Percentiles rank a stretch among this genome's conserved stretches.
These are phyloP conservation scores for Populus hybrid DNA, from an alignment of 441 rosid genomes.

Conservation along the genomic window DNA sequence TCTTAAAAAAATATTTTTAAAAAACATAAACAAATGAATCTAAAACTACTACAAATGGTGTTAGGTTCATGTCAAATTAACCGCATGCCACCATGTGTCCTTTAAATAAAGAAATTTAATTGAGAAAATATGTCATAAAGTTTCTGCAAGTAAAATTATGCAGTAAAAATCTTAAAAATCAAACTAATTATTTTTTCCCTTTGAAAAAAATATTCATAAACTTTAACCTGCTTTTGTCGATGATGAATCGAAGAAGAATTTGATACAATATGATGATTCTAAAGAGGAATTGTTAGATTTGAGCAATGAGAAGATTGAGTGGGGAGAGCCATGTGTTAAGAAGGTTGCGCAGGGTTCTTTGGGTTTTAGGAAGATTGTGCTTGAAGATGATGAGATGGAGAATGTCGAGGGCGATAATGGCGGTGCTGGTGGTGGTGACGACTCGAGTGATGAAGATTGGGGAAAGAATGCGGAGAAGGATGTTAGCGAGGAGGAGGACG, in stretches of 20 bases:
- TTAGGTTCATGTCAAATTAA: no score
- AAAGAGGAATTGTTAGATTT: conserved; percentile 91
- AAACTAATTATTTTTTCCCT: no score
- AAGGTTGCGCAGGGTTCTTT: conserved; percentile 64
- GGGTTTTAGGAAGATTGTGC: conserved; percentile 44
- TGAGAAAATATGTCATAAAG: no score
- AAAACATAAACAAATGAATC: no score
- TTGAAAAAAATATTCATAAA: no score
- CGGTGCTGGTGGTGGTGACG: conserved; percentile 46
- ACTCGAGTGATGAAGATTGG: conserved; percentile 90
- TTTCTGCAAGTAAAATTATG: no score
- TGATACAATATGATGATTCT: conserved; percentile 68
- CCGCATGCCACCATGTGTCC: no score
- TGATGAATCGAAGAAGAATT: conserved; percentile 58
- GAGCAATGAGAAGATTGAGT: conserved; percentile 82
- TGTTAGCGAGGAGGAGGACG: conserved; percentile 44
- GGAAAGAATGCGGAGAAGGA: conserved; percentile 47
- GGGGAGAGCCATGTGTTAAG: conserved; percentile 46
- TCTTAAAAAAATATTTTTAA: no score
- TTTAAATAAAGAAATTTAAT: no score
- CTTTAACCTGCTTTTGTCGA: conserved; percentile 5
- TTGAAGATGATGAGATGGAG: conserved; percentile 42
- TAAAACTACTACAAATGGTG: no score
- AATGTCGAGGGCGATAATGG: conserved; percentile 13
- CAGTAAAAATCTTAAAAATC: no score